These are phyloP conservation scores for Lavandula angustifolia DNA, from an alignment of 257 asterid species.

Conservation along the genomic window DNA sequence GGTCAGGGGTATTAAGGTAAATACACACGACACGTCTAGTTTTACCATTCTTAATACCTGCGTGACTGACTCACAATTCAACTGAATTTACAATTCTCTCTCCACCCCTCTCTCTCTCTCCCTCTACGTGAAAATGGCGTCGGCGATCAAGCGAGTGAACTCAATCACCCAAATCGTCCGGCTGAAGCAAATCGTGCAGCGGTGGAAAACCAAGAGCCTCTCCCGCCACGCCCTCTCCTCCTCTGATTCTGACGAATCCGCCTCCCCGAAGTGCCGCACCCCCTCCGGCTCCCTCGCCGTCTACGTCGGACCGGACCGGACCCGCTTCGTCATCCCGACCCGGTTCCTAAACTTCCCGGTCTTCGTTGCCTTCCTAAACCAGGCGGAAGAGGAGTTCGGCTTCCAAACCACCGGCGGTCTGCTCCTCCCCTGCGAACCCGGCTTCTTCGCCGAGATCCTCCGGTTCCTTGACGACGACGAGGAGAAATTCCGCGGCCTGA, in stretches of 20 bases:
- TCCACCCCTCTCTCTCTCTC: not conserved
- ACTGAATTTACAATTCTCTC: conserved; percentile 26
- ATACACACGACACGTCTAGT: too few relatives aligned
- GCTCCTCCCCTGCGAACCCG: too few relatives aligned
- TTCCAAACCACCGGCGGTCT: too few relatives aligned
- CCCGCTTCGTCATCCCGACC: conserved; percentile 67
- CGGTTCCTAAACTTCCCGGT: conserved; percentile 37
- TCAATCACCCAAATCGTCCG: conserved; percentile 59
- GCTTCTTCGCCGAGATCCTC: too few relatives aligned
- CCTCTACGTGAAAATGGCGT: conserved; percentile 37
- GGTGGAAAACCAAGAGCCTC: conserved; percentile 56
- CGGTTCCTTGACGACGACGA: too few relatives aligned
- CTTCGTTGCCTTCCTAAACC: too few relatives aligned
- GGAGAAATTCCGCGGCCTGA: too few relatives aligned
- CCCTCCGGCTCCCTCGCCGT: conserved; percentile 62
- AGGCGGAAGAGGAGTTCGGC: too few relatives aligned
- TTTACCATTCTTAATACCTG: too few relatives aligned
- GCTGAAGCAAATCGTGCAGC: conserved; percentile 49
- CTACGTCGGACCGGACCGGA: conserved; percentile 49
- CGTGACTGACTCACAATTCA: conserved; percentile 1
- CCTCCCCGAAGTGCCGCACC: conserved; percentile 36
- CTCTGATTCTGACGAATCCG: conserved; percentile 37
- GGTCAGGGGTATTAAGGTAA: too few relatives aligned
- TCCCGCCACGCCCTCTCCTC: conserved; percentile 38
- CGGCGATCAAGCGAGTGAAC: conserved; percentile 50